Evolutionary conservation across 2,329 filamentous ascomycete genomes (phyloP), one percentile per base, ranked within the genome.

Genomic region (Sordariomycetes sp.): DNA sequence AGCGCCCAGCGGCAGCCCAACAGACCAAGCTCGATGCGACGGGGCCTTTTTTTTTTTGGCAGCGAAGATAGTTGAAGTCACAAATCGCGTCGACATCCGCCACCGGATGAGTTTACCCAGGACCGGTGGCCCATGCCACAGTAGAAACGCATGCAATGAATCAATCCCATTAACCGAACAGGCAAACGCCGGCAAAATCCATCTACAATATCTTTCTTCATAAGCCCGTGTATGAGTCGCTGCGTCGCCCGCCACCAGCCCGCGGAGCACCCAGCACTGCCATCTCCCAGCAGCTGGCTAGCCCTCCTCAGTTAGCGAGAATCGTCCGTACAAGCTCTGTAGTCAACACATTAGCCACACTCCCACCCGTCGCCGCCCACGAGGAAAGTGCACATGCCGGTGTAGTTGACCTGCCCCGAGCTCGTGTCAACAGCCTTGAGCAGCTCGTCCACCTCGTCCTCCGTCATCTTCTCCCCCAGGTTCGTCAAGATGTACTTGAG

Each of bases 401-500:
- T 91, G 73, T 99, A 99, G 78, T 97, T 96, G 73, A 99, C 89
- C 81, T 97, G 91, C 64, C 92, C 91, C 58, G 87, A 92, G 74
- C 87, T 94, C 60, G 91, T 95, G 70, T 99, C 94, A 62, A 97
- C 92, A 0, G 91, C 90, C 85, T 97, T 99, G 72, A 99, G 85
- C 69, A 99, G 81, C 80, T 99, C 94, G 71, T 97, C 92, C 54
- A 99, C 94, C 79, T 99, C 94, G 62, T 97, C 94, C 66, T 99
- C 92, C 61, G 87, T 89, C 90, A 99, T 96, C 81, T 97, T 97
- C 85, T 99, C 94, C 66, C 94, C 94, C 66, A 99, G 76, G 71
- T 97, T 97, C 58, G 94, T 99, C 67, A 99, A 76, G 70, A 99
- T 92, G 76, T 99, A 99, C 75, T 95, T 89, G 72, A 99, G 82